These are phyloP conservation scores for Tanacetum coccineum DNA, from an alignment of 129 eudicot genomes.

Conservation along the genomic window DNA sequence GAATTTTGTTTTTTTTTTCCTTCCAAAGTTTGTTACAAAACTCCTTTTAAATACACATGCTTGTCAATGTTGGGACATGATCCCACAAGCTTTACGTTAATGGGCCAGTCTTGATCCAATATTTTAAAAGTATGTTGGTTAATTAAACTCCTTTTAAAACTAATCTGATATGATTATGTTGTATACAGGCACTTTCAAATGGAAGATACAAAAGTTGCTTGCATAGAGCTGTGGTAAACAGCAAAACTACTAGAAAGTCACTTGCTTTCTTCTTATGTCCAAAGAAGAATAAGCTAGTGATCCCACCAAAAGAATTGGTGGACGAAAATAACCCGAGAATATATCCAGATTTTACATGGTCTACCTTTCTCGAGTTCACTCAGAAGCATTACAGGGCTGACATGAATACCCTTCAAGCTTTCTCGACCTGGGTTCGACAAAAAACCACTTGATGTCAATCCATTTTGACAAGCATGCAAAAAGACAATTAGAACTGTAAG, in stretches of 20 bases:
- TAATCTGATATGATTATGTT: not conserved
- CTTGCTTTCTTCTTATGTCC: conserved; percentile 92
- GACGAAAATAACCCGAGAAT: conserved; percentile 61
- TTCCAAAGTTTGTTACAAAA: not conserved
- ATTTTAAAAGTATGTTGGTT: too few species aligned
- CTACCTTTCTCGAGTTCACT: conserved; percentile 73
- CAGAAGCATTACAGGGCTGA: conserved; percentile 95
- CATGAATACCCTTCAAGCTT: conserved; percentile 72
- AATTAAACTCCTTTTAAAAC: not conserved
- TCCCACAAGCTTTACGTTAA: too few species aligned
- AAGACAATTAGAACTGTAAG: conserved; percentile 4
- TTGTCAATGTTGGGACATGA: too few species aligned
- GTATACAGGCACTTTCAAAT: conserved; percentile 73
- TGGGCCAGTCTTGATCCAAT: too few species aligned
- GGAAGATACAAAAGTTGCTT: conserved; percentile 92
- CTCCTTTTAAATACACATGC: too few species aligned
- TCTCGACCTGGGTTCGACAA: conserved; percentile 69
- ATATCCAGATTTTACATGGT: conserved; percentile 93
- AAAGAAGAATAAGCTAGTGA: conserved; percentile 79
- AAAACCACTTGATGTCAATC: conserved; percentile 6
- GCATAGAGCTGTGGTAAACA: conserved; percentile 94
- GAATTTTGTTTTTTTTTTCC: not conserved
- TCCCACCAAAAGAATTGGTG: conserved; percentile 75
- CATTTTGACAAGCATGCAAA: conserved; percentile 7
- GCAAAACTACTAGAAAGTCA: conserved; percentile 62